Evolutionary conservation across 23 red algal species (phyloP), one percentile per base, ranked within the genome.

Genomic region (Gracilaria gracilis): DNA sequence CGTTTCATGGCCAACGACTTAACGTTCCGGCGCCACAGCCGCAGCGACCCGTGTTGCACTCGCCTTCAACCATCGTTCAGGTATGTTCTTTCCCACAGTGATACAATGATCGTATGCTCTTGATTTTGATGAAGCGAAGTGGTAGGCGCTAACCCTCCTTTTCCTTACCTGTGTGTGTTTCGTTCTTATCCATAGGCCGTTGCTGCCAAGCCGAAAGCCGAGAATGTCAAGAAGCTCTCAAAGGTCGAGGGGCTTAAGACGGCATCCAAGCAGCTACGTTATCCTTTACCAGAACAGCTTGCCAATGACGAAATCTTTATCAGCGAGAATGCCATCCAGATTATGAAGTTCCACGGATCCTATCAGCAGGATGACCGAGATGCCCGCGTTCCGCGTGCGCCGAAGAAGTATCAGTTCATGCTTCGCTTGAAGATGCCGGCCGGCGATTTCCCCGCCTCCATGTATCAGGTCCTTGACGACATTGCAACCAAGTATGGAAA

Each of bases 361-460:
- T 99, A 99, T 58, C 97, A 99, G 85, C 97, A 99, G 80, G 94
- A 99, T 51, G 90, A 99, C 40, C 91, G 97, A 46, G 97, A 99
- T 15, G 51, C 69, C 67, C 86, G 97, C 23, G 78, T 57, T 29
- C 87, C 83, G 47, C 94, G 97, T 4, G 47, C 81, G 87, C 90
- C 87, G 93, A 99, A 99, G 75, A 91, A 95, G 83, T 99, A 91
- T 50, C 97, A 99, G 91, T 99, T 99, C 80, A 99, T 99, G 97
- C 76, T 99, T 17, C 94, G 97, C 55, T 84, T 99, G 62, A 99
- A 99, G 66, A 95, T 99, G 94, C 97, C 97, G 16, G 94, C 86
- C 17, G 97, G 97, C 53, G 94, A 99, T 34, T 91, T 99, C 72
- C 97, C 97, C 17, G 76, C 89, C 9, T 47, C 73, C 23, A 77